Percentiles rank a stretch among this genome's conserved stretches.
Conservation (phyloP, 1,284 basidiomycete genomes). For the Cystobasidium slooffiae region DNA sequence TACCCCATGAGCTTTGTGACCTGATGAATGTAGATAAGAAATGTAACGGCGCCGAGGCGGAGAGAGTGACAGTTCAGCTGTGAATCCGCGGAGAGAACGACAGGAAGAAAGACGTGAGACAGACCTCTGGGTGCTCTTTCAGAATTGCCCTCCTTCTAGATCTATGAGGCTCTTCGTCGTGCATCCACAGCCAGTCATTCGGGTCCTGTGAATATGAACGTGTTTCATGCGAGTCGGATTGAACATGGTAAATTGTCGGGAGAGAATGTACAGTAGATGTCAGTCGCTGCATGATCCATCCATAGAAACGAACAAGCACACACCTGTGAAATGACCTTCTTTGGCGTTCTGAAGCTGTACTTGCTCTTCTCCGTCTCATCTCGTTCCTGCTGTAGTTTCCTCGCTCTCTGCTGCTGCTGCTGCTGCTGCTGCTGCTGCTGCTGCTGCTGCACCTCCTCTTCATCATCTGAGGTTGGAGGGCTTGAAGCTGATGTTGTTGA, state of each 20-base stretch:
- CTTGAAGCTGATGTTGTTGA: constrained; percentile 1
- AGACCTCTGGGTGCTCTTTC: constrained; percentile 89
- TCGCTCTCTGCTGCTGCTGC: background rate
- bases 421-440: no score
- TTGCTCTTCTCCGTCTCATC: constrained; percentile 4
- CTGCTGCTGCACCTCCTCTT: constrained; percentile 15
- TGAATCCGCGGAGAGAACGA: background rate
- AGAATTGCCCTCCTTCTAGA: constrained; percentile 84
- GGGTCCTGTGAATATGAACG: constrained; percentile 47
- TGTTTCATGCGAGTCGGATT: background rate
- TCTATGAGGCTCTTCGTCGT: constrained; percentile 96
- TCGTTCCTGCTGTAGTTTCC: constrained; percentile 12
- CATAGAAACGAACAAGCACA: background rate
- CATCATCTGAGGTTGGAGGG: constrained; percentile 21
- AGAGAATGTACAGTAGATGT: background rate
- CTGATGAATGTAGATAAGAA: constrained; percentile 58
- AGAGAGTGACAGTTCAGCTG: background rate
- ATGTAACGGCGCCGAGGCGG: background rate
- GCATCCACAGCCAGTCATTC: constrained; percentile 74
- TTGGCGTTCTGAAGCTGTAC: constrained; percentile 47
- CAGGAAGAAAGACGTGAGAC: constrained; percentile 45
- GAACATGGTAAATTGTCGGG: background rate
- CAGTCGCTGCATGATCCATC: background rate
- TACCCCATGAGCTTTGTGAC: constrained; percentile 94
- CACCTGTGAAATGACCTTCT: constrained; percentile 48